Evolutionary conservation across 805 yeast species (phyloP).

Genomic region (Sugiyamaella valdiviana): DNA sequence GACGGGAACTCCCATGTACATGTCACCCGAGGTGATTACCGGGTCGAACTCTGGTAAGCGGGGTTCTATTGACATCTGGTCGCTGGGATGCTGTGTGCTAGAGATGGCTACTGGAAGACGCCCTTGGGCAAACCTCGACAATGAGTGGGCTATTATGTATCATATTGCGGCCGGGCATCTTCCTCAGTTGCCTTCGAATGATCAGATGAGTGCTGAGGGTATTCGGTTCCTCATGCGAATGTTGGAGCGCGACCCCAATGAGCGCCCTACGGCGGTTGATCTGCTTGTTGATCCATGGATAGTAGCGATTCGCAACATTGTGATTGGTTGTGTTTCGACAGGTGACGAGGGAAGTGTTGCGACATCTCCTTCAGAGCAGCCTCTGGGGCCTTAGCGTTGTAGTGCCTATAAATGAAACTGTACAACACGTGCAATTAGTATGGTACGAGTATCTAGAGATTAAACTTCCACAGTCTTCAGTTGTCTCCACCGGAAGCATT

Average conservation of each 20-base stretch:
- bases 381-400: too few relatives aligned
- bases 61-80: constrained; percentile 87
- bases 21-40: constrained; percentile 95
- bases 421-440: too few relatives aligned
- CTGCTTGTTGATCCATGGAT: constrained; percentile 87
- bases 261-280: constrained; percentile 79
- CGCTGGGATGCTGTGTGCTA: constrained; percentile 89
- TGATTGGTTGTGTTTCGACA: constrained; percentile 10
- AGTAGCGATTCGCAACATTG: constrained; percentile 15
- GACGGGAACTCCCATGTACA: constrained; percentile 98
- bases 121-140: constrained; percentile 95
- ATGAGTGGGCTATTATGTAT: constrained; percentile 98
- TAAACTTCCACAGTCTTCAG: too few relatives aligned
- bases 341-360: background rate
- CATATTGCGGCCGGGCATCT: constrained; percentile 93
- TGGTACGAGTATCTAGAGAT: too few relatives aligned
- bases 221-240: constrained; percentile 64
- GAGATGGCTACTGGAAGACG: constrained; percentile 96
- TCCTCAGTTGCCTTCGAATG: constrained; percentile 75
- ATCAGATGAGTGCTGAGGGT: constrained; percentile 74
- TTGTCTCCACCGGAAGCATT: background rate
- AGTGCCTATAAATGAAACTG: too few relatives aligned
- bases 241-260: constrained; percentile 73
- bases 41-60: constrained; percentile 57
- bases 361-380: background rate